These are phyloP conservation scores for Moniliophthora roreri DNA, from an alignment of 1,284 basidiomycete genomes.

Conservation along the genomic window DNA sequence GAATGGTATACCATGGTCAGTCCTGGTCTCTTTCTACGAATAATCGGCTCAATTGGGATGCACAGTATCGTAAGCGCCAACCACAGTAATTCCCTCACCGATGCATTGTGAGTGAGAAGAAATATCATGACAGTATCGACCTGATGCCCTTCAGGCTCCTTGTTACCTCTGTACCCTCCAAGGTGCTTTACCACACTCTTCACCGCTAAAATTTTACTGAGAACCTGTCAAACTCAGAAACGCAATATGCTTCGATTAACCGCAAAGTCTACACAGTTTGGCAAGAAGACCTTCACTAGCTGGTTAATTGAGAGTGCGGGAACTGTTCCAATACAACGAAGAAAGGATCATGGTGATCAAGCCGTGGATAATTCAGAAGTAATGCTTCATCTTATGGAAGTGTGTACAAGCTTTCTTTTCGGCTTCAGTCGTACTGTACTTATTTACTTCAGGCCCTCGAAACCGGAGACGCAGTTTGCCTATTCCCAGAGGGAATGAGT, in stretches of 20 bases:
- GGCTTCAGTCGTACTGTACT: conserved; percentile 3
- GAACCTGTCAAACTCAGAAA: conserved; percentile 33
- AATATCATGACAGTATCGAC: conserved; percentile 8
- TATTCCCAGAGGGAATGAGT: conserved; percentile 84
- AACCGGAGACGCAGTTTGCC: conserved; percentile 74
- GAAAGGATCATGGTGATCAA: conserved; percentile 61
- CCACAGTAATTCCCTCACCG: conserved; percentile 83
- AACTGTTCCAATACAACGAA: conserved; percentile 77
- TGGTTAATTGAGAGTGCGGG: conserved; percentile 88
- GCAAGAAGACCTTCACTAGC: conserved; percentile 77
- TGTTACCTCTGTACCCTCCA: conserved; percentile 66
- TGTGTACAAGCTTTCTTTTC: conserved; percentile 25
- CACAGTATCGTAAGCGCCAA: conserved; percentile 69
- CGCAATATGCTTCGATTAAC: conserved; percentile 82
- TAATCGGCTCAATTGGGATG: not conserved
- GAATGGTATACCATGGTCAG: conserved; percentile 73
- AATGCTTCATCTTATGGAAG: conserved; percentile 70
- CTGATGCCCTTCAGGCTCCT: conserved; percentile 48
- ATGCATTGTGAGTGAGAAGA: conserved; percentile 65
- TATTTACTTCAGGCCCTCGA: conserved; percentile 64
- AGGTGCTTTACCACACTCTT: conserved; percentile 35
- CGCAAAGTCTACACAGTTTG: conserved; percentile 84
- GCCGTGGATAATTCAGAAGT: conserved; percentile 63
- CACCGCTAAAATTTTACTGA: not conserved
- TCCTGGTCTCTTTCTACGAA: conserved; percentile 9